These are phyloP conservation scores for Rhodotorula sp. DNA, from an alignment of 1,284 basidiomycete species.

Conservation along the genomic window DNA sequence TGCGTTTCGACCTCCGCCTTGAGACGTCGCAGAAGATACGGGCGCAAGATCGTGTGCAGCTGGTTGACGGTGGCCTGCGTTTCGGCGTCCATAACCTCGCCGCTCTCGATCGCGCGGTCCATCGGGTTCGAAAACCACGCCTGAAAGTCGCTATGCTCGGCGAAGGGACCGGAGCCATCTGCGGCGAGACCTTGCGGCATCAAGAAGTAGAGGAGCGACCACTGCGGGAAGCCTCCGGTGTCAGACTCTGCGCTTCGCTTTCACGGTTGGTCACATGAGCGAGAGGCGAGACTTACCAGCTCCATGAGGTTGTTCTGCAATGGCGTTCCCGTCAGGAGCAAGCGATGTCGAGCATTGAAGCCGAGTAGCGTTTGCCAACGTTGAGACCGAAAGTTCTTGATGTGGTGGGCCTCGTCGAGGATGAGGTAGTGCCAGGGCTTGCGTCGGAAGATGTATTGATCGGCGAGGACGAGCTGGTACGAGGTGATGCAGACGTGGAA, in stretches of 20 bases:
- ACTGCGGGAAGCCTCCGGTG: constrained; percentile 47
- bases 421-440: constrained; percentile 97
- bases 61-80: constrained; percentile 82
- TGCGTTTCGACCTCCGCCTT: constrained; percentile 96
- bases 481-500: constrained; percentile 97
- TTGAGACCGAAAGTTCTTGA: constrained; percentile 96
- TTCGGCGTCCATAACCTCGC: constrained; percentile 74
- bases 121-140: constrained; percentile 88
- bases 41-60: constrained; percentile 86
- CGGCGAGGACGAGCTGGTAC: constrained; percentile 87
- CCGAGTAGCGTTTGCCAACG: constrained; percentile 93
- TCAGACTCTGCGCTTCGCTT: neutral
- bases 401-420: constrained; percentile 95
- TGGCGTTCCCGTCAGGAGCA: constrained; percentile 89
- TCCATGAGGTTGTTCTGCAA: constrained; percentile 95
- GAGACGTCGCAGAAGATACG: constrained; percentile 88
- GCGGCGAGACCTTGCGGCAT: constrained; percentile 69
- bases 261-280: neutral
- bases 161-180: constrained; percentile 67
- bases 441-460: constrained; percentile 90
- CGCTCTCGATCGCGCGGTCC: constrained; percentile 90
- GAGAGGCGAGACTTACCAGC: constrained; percentile 50
- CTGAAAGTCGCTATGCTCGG: constrained; percentile 88
- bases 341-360: constrained; percentile 82
- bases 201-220: constrained; percentile 91